These are phyloP conservation scores for Trichoderma sp. DNA, from an alignment of 2,329 filamentous ascomycete genomes.

Conservation along the genomic window DNA sequence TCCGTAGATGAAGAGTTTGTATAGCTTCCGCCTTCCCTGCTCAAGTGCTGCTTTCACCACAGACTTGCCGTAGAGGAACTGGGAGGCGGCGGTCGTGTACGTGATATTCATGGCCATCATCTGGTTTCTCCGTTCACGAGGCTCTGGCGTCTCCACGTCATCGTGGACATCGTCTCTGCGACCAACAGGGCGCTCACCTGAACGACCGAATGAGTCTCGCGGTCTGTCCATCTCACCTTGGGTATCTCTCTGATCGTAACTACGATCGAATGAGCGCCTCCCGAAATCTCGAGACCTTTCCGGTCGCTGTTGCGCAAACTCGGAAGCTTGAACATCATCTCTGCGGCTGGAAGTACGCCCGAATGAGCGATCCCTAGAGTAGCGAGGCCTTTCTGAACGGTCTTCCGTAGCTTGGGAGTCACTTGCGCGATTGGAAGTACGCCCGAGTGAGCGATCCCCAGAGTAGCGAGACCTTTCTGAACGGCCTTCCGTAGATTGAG, in stretches of 20 bases:
- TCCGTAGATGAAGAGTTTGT: constrained; percentile 78
- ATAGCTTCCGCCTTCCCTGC: constrained; percentile 68
- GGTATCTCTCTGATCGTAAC: background rate
- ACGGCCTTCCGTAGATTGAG: background rate
- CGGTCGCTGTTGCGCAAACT: too few relatives aligned
- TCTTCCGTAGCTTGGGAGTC: background rate
- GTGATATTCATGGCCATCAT: constrained; percentile 45
- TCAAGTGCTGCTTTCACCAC: constrained; percentile 79
- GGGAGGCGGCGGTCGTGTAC: constrained; percentile 82
- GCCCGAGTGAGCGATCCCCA: background rate
- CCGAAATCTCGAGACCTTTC: too few relatives aligned
- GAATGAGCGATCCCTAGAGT: background rate
- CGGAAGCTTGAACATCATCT: background rate
- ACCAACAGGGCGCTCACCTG: background rate
- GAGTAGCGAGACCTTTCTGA: background rate
- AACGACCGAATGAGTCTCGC: background rate
- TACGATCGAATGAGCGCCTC: background rate
- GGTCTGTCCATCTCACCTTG: too few relatives aligned
- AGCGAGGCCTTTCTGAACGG: background rate
- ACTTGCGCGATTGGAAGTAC: background rate
- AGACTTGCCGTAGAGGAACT: constrained; percentile 86
- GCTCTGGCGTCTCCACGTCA: constrained; percentile 19
- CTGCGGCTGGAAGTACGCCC: background rate
- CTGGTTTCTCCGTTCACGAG: constrained; percentile 35
- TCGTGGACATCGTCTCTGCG: constrained; percentile 1